phyloP scores from a whole-genome alignment of 2,329 filamentous ascomycete species.

The Fusarium sulawesiense region DNA sequence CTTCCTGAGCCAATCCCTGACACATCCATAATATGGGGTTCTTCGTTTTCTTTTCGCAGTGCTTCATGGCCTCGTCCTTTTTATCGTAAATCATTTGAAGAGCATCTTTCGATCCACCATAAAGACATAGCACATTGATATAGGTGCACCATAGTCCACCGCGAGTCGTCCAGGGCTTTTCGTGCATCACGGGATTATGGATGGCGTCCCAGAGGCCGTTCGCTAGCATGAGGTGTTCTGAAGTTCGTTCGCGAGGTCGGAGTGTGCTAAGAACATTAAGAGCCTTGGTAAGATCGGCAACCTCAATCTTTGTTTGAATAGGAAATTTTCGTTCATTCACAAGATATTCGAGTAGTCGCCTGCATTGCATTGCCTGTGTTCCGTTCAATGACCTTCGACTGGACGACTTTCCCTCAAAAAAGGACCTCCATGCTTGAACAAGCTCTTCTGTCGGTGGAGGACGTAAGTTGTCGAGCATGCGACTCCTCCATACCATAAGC shows the following conservation, averaged over 20 bases:
- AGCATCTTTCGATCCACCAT: constrained; percentile 67
- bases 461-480: constrained; percentile 71
- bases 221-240: constrained; percentile 61
- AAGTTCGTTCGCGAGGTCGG: constrained; percentile 56
- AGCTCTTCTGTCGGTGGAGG: constrained; percentile 73
- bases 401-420: constrained; percentile 68
- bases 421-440: constrained; percentile 70
- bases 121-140: constrained; percentile 60
- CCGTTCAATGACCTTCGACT: constrained; percentile 67
- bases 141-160: constrained; percentile 48
- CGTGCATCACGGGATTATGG: constrained; percentile 35
- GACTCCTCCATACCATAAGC: constrained; percentile 75
- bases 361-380: constrained; percentile 70
- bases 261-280: constrained; percentile 56
- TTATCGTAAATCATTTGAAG: constrained; percentile 54
- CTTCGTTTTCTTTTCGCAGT: constrained; percentile 37
- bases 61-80: constrained; percentile 43
- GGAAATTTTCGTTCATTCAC: constrained; percentile 41
- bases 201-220: constrained; percentile 54
- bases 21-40: constrained; percentile 48
- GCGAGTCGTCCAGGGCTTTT: constrained; percentile 28
- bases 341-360: constrained; percentile 72
- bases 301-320: constrained; percentile 48
- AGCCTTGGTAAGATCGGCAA: constrained; percentile 53
- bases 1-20: constrained; percentile 70